phyloP scores from a whole-genome alignment of 1,284 basidiomycete genomes.

The Tilletia indica region DNA sequence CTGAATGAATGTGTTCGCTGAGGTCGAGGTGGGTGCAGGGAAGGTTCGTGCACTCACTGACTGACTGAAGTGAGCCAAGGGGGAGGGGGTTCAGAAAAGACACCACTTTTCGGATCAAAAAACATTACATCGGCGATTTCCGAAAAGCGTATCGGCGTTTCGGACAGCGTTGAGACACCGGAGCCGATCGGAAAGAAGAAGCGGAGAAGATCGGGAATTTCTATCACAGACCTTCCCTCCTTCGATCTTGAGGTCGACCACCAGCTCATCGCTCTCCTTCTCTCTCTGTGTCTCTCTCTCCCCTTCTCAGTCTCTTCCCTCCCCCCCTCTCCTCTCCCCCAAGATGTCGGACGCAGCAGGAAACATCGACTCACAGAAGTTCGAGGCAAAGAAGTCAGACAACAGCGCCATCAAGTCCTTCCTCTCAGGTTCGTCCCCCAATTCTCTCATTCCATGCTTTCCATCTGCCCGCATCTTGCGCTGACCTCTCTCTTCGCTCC shows the following conservation, averaged over 20 bases:
- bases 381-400: constrained; percentile 43
- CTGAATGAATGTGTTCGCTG: no score
- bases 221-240: no score
- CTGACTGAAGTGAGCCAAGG: no score
- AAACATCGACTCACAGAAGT: constrained; percentile 26
- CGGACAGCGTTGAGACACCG: background rate
- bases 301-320: background rate
- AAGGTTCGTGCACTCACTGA: no score
- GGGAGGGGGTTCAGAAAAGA: no score
- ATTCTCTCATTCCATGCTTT: background rate
- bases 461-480: background rate
- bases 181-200: background rate
- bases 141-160: background rate
- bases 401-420: constrained; percentile 54
- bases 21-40: no score
- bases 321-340: background rate
- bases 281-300: background rate
- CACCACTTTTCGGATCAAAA: no score
- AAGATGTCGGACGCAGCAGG: constrained; percentile 17
- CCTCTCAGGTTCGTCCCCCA: constrained; percentile 31
- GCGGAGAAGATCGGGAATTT: background rate
- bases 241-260: no score
- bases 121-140: no score
- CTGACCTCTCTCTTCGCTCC: background rate
- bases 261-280: background rate